Base-by-base conservation (phyloP, 2,329 filamentous ascomycete species). In the Acrocalymma vagum region DNA sequence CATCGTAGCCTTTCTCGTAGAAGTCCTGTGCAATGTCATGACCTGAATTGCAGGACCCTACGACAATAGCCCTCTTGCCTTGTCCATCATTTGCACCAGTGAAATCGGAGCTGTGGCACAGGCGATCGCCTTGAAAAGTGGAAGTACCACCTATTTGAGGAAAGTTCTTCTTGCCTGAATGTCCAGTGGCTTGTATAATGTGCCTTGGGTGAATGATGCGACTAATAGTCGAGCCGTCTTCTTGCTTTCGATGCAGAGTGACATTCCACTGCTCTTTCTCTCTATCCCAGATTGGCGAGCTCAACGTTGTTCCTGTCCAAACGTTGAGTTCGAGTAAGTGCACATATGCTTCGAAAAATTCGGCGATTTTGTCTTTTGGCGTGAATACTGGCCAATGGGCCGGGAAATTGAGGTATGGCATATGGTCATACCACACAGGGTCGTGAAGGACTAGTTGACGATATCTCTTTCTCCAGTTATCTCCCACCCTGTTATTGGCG, bases 21-120 rank as follows among this genome's bases (percentile, higher is more conserved):
- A 78, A 87, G 48, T 88, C 83, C 41, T 87, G 84, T 0, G 83
- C 80, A 39, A 88, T 88, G 48, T 88, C 86, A 53, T 87, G 83
- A 5, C 76, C 83, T 0, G 83, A 86, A 64, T 87, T 88, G 63
- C 85, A 86, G 2, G 81, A 83, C 2, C 86, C 86, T 0, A 89
- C 75, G 0, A 90, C 79, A 2, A 88, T 69, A 0, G 81, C 85
- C 45, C 80, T 84, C 60, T 83, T 85, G 1, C 78, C 78, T 13
- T 73, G 64, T n/a, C n/a, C n/a, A n/a, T n/a, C n/a, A n/a, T n/a
- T n/a, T 13, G 51, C 47, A 22, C 52, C 52, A 8, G 31, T 38
- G 38, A 56, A 58, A n/a, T 42, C 40, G 29, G 51, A 54, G 22
- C 33, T 33, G 36, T 54, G 44, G 35, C 41, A 49, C 5, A 52